Evolutionary conservation across 768 basidiomycete species (phyloP).

Genomic region (Mycena kentingensis): DNA sequence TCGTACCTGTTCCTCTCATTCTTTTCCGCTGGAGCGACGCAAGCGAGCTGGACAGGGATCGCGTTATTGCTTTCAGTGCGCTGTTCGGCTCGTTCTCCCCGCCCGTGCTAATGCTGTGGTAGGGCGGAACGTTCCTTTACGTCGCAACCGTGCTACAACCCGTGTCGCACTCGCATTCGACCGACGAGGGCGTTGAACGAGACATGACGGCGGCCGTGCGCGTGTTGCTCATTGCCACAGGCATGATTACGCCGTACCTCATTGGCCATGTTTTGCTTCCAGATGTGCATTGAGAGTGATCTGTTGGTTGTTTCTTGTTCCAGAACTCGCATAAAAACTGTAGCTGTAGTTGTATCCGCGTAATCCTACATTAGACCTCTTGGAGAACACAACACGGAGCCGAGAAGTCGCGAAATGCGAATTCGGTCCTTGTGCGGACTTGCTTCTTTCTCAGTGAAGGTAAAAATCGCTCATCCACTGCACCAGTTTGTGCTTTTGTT

Average conservation of each 20-base stretch:
- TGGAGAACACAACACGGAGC: too few relatives aligned
- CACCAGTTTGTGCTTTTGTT: too few relatives aligned
- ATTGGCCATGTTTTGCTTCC: constrained; percentile 52
- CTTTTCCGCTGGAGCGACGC: constrained; percentile 45
- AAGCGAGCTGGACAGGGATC: constrained; percentile 65
- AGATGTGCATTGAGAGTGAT: constrained; percentile 17
- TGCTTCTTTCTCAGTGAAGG: too few relatives aligned
- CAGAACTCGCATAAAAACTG: too few relatives aligned
- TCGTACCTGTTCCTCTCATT: constrained; percentile 69
- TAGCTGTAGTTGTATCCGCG: too few relatives aligned
- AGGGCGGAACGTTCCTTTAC: constrained; percentile 95
- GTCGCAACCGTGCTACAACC: constrained; percentile 91
- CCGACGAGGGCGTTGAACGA: constrained; percentile 29
- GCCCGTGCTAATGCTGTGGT: constrained; percentile 1
- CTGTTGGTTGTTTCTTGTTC: too few relatives aligned
- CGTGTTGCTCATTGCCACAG: constrained; percentile 55
- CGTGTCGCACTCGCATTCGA: constrained; percentile 49
- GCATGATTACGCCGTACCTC: constrained; percentile 72
- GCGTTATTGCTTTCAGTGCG: constrained; percentile 84
- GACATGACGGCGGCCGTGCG: constrained; percentile 50
- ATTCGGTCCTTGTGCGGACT: too few relatives aligned
- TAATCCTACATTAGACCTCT: too few relatives aligned
- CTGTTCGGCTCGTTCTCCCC: constrained; percentile 17
- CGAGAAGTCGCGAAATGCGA: too few relatives aligned
- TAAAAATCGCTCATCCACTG: too few relatives aligned